Evolutionary conservation across 805 yeast genomes (phyloP), one percentile per base, ranked within the genome.

Genomic region (Hanseniaspora pseudoguilliermondii): DNA sequence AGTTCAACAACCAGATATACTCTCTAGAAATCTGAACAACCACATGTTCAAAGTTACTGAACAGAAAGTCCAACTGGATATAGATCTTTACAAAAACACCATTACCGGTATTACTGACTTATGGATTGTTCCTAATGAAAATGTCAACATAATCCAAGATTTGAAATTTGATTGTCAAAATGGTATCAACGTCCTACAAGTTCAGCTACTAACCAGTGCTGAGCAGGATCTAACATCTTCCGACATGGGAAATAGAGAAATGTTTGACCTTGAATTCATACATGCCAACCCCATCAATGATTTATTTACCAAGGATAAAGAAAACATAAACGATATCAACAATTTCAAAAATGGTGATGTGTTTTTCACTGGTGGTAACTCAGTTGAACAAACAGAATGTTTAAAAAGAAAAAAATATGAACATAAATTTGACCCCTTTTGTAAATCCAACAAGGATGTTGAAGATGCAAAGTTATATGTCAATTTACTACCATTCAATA

Each of bases 21-120:
- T 48, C 11, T 39, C 43, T 5, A 35, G 42, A 43, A 50, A 58
- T 46, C 48, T 51, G 11, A 60, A 59, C 42, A 42, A 49, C 34
- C 25, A 35, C 53, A 69, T 66, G 34, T 81, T 86, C 66, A 81
- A 78, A 62, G 77, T 91, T 23, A 89, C 91, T 5, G 95, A 89
- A 66, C 97, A 91, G 67, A 78, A 84, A 61, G 85, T 91, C 15
- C 76, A 79, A 27, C 69, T 91, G 20, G 95, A 90, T 65, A 80
- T 91, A 4, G 95, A 89, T 66, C 71, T 90, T 44, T 76, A 81
- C n/a, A 72, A 74, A 18, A 75, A 78, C 59, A 63, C 71, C 21
- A 70, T 89, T 6, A 65, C 64, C 0, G 98, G 97, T 16, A 75
- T 78, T 60, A 88, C 97, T 0, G 97, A 90, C 64, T 70, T 93